A percentile compares a stretch with the other conserved stretches of the same genome.
phyloP scores from a whole-genome alignment of 192 early-diverging fungal species.

The Coemansia sp. region DNA sequence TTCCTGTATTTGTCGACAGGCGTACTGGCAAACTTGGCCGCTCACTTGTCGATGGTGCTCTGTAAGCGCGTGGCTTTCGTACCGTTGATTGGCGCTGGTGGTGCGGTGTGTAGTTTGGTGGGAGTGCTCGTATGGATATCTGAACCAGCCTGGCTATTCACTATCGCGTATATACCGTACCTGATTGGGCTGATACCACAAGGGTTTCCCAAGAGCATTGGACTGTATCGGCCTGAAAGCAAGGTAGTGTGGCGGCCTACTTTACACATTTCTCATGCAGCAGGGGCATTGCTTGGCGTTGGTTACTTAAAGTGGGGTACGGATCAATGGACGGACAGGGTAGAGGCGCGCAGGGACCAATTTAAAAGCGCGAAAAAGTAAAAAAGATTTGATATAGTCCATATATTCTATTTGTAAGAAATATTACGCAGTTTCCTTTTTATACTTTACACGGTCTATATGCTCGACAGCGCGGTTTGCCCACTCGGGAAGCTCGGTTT shows the following conservation, averaged over 20 bases:
- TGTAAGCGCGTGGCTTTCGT: background rate
- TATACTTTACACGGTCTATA: conserved; percentile 37
- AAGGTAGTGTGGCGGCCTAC: background rate
- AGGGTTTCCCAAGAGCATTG: background rate
- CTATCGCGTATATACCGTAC: background rate
- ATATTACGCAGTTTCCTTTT: background rate
- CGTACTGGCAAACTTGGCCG: background rate
- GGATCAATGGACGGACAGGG: background rate
- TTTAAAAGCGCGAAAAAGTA: background rate
- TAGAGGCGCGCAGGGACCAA: background rate
- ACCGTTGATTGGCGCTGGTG: background rate
- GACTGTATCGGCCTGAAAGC: background rate
- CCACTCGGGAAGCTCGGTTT: conserved; percentile 83
- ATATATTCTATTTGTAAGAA: background rate
- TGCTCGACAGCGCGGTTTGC: conserved; percentile 57
- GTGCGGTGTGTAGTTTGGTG: background rate
- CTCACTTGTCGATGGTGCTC: background rate
- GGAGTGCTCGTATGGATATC: background rate
- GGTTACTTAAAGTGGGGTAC: background rate
- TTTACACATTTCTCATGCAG: background rate
- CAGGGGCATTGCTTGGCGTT: background rate
- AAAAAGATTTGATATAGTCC: background rate
- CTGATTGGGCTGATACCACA: background rate
- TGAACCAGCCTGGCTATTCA: background rate
- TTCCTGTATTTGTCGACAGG: background rate